These are phyloP conservation scores for Vanrija sp. DNA, from an alignment of 1,284 basidiomycete genomes.

Conservation along the genomic window DNA sequence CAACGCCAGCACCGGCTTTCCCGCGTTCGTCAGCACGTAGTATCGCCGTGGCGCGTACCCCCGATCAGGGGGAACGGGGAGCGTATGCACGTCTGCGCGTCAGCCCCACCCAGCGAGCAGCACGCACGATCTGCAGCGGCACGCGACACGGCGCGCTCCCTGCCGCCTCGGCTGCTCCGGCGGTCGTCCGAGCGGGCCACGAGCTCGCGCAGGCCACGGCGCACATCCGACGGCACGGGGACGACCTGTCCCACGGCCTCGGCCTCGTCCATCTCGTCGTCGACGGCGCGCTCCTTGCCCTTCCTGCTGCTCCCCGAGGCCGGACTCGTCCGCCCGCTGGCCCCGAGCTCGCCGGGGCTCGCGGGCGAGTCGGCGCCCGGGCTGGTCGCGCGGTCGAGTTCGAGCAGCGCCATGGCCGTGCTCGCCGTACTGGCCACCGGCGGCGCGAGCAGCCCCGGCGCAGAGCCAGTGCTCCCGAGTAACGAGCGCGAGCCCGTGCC, in stretches of 20 bases:
- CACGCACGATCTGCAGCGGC: not conserved
- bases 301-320: not conserved
- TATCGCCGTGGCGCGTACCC: slow-evolving; percentile 59
- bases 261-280: not conserved
- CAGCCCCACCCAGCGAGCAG: not conserved
- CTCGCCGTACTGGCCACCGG: not conserved
- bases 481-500: not conserved
- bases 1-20: slow-evolving; percentile 89
- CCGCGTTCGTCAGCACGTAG: slow-evolving; percentile 87
- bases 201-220: slow-evolving; percentile 7
- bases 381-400: not conserved
- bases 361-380: not conserved
- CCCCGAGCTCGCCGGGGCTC: not conserved
- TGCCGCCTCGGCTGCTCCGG: not conserved
- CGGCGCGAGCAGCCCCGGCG: not conserved
- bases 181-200: slow-evolving; percentile 1
- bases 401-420: not conserved
- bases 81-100: not conserved
- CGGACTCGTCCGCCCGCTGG: not conserved
- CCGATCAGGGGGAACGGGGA: not conserved
- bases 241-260: not conserved
- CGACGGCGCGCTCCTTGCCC: slow-evolving; percentile 12
- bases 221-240: not conserved
- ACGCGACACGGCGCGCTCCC: not conserved
- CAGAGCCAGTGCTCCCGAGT: not conserved